These are phyloP conservation scores for Eudorina sp. DNA, from an alignment of 139 green algal species.

Conservation along the genomic window DNA sequence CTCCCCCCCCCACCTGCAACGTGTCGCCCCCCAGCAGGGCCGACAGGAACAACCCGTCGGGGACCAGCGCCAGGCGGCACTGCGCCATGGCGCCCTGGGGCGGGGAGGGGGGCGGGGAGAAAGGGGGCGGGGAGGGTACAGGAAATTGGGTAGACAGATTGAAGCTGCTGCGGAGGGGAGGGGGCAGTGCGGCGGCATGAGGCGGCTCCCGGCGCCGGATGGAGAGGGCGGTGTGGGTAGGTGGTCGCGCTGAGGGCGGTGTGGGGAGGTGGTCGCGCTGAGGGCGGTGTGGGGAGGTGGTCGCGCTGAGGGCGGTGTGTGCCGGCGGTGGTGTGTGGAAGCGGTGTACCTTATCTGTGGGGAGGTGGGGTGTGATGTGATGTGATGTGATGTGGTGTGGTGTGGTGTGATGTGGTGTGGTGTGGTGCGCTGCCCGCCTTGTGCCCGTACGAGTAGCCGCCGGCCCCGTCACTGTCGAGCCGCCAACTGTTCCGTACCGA, in stretches of 20 bases:
- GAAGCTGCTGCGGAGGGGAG: not conserved
- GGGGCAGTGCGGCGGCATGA: too few species aligned
- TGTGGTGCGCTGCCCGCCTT: not conserved
- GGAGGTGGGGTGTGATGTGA: too few species aligned
- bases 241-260: too few species aligned
- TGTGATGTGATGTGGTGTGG: too few species aligned
- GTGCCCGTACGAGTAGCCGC: conserved; percentile 15
- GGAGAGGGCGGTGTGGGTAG: too few species aligned
- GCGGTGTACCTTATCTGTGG: too few species aligned
- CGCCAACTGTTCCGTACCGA: conserved; percentile 45
- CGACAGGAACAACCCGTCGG: conserved; percentile 83
- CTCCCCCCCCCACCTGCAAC: conserved; percentile 58
- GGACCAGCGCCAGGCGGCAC: conserved; percentile 66
- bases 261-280: too few species aligned
- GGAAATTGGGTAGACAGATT: not conserved
- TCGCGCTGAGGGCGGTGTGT: too few species aligned
- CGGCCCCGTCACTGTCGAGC: conserved; percentile 38
- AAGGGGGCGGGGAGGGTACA: not conserved
- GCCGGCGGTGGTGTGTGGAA: too few species aligned
- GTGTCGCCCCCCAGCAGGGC: conserved; percentile 83
- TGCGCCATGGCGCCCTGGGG: conserved; percentile 72
- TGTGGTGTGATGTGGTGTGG: too few species aligned
- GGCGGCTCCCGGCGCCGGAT: too few species aligned
- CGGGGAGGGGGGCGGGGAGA: not conserved
- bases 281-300: too few species aligned